Conservation (phyloP, 1,284 basidiomycete genomes). For the Tilletia horrida region DNA sequence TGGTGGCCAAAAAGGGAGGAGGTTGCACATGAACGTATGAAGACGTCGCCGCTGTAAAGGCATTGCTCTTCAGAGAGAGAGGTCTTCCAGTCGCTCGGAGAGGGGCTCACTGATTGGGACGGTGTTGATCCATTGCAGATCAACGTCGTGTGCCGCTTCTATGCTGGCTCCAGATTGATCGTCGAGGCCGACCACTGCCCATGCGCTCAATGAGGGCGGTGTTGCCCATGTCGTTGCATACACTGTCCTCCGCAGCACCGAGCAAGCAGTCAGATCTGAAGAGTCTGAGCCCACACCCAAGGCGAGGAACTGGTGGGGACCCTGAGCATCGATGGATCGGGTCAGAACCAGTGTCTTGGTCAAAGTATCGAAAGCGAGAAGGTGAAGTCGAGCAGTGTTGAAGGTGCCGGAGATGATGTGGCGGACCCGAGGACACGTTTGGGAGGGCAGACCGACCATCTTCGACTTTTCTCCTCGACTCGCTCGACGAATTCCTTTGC, state of each 20-base stretch:
- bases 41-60: constrained; percentile 35
- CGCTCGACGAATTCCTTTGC: too few species aligned
- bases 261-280: too few species aligned
- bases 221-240: constrained; percentile 48
- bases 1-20: constrained; percentile 27
- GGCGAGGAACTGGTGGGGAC: constrained; percentile 43
- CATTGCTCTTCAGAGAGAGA: background rate
- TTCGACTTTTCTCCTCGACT: too few species aligned
- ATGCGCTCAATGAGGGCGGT: constrained; percentile 30
- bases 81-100: too few species aligned
- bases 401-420: constrained; percentile 44
- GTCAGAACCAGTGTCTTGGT: constrained; percentile 24
- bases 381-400: constrained; percentile 37
- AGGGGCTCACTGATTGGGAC: constrained; percentile 24
- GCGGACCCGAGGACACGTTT: constrained; percentile 26
- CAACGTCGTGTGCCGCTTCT: background rate
- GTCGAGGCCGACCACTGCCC: constrained; percentile 31
- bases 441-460: background rate
- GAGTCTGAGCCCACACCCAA: constrained; percentile 21
- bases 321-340: constrained; percentile 25
- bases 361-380: constrained; percentile 36
- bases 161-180: constrained; percentile 9
- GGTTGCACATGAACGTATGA: constrained; percentile 44
- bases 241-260: constrained; percentile 22
- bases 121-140: constrained; percentile 22